These are phyloP conservation scores for Carex kokanica DNA, from an alignment of 176 grass and related monocot species.

Conservation along the genomic window DNA sequence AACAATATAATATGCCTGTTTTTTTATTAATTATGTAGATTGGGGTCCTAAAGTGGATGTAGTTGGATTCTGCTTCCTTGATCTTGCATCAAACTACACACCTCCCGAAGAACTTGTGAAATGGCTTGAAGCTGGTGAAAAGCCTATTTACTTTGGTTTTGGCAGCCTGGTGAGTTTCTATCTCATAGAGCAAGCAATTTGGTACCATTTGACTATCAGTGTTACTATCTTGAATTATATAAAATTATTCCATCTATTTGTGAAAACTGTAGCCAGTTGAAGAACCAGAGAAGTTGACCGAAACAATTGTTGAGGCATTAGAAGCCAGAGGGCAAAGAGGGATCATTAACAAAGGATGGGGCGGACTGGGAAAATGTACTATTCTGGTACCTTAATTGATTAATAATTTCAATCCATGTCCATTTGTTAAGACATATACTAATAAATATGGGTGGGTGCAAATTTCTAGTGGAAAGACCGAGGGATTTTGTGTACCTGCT, in stretches of 20 bases:
- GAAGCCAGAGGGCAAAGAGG: conserved; percentile 83
- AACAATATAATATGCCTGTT: neutral
- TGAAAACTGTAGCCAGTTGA: conserved; percentile 63
- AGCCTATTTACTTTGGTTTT: conserved; percentile 91
- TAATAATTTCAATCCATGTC: conserved; percentile 1
- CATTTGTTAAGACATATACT: neutral
- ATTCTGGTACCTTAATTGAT: neutral
- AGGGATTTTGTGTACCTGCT: conserved; percentile 86
- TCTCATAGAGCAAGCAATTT: neutral
- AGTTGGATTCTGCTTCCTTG: conserved; percentile 97
- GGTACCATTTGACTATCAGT: neutral
- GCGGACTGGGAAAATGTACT: conserved; percentile 90
- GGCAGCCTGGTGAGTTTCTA: conserved; percentile 76
- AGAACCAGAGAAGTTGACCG: conserved; percentile 85
- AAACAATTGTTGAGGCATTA: conserved; percentile 82
- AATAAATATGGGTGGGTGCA: conserved; percentile 21
- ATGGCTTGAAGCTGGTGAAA: conserved; percentile 93
- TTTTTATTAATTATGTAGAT: conserved; percentile 40
- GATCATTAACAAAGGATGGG: conserved; percentile 96
- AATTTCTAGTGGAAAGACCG: conserved; percentile 59
- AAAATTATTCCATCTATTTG: neutral
- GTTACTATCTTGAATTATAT: neutral
- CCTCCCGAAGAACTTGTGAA: conserved; percentile 76
- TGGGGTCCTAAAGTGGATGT: conserved; percentile 97
- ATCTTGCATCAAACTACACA: conserved; percentile 88